phyloP scores from a whole-genome alignment of 345 rosid species.

The Microcos paniculata region DNA sequence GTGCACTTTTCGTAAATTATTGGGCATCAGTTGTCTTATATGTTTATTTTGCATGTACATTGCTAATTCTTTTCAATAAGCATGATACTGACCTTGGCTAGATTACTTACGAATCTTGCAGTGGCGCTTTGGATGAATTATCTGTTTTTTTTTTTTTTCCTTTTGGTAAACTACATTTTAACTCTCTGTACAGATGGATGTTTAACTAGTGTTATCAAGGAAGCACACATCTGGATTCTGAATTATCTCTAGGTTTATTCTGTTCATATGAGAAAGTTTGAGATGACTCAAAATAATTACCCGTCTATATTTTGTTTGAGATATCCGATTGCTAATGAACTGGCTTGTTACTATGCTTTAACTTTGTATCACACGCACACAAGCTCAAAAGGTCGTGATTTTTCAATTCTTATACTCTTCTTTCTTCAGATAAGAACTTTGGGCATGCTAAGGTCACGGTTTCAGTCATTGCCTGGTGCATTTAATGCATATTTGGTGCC shows the following conservation, averaged over 20 bases:
- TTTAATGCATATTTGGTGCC: conserved; percentile 89
- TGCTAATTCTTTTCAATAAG: background rate
- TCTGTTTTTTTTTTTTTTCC: background rate
- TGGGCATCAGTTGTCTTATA: background rate
- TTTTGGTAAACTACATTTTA: background rate
- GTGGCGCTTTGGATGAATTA: background rate
- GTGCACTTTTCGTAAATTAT: background rate
- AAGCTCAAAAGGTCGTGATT: background rate
- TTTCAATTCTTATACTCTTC: conserved; percentile 6
- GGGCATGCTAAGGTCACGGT: conserved; percentile 95
- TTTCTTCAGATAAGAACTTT: conserved; percentile 73
- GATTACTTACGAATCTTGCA: background rate
- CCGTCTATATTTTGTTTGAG: background rate
- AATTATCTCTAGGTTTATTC: background rate
- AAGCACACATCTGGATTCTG: background rate
- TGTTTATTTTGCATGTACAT: background rate
- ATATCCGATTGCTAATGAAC: background rate
- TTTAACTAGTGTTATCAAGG: background rate
- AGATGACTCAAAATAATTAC: background rate
- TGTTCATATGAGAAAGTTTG: background rate
- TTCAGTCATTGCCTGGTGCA: conserved; percentile 93
- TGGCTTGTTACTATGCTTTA: background rate
- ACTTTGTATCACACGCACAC: background rate
- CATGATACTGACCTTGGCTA: background rate
- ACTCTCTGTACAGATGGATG: background rate